Conservation (phyloP, 495 filamentous ascomycete species). For the Hypoxylon rickii region DNA sequence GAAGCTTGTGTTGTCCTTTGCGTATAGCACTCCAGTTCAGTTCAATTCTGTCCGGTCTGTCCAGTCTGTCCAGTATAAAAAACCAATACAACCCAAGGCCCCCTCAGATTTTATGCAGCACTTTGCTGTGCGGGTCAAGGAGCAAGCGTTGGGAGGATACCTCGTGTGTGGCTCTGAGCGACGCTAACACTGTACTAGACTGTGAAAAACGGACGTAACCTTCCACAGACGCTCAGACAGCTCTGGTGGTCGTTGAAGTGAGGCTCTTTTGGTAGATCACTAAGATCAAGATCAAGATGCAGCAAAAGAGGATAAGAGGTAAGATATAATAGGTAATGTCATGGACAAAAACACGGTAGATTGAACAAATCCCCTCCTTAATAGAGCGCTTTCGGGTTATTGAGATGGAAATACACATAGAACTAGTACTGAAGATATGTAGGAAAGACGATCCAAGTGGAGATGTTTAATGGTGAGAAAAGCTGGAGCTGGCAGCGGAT, state of each 20-base stretch:
- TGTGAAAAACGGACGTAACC: constrained; percentile 15
- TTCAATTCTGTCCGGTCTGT: too few species aligned
- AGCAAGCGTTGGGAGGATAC: constrained; percentile 21
- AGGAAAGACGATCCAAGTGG: constrained; percentile 20
- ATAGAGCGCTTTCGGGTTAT: neutral
- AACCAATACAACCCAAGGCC: constrained; percentile 24
- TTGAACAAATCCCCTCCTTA: too few species aligned
- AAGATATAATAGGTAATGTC: constrained; percentile 4
- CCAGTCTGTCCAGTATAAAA: too few species aligned
- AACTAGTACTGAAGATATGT: too few species aligned
- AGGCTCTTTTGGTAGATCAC: constrained; percentile 13
- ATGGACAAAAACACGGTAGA: too few species aligned
- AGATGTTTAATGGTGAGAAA: constrained; percentile 2
- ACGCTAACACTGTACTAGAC: constrained; percentile 26
- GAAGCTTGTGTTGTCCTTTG: constrained; percentile 19
- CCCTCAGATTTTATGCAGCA: constrained; percentile 23
- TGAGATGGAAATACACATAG: neutral
- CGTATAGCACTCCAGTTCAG: constrained; percentile 13
- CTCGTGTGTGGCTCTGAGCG: constrained; percentile 14
- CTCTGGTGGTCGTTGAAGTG: constrained; percentile 3
- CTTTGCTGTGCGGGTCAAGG: constrained; percentile 15
- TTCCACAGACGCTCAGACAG: constrained; percentile 3
- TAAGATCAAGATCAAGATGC: constrained; percentile 10
- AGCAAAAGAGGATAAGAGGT: constrained; percentile 9
- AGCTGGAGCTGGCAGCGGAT: neutral